A percentile compares a stretch with the other conserved stretches of the same genome.
These are phyloP conservation scores for Lentinula aciculospora DNA, from an alignment of 768 basidiomycete genomes.

Conservation along the genomic window DNA sequence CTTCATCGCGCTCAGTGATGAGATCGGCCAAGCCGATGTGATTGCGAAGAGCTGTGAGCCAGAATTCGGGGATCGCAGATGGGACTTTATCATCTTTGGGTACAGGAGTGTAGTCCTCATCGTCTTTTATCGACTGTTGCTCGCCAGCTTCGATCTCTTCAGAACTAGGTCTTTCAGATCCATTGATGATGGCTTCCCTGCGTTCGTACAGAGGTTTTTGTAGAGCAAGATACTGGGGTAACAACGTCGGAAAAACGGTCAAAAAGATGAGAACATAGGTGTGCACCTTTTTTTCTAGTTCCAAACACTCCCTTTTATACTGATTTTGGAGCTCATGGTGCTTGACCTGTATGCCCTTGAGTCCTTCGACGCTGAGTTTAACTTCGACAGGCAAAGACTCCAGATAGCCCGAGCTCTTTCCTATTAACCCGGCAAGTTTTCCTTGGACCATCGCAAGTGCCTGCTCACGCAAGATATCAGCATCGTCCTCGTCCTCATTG, in stretches of 20 bases:
- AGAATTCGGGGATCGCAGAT: constrained; percentile 85
- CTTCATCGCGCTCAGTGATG: constrained; percentile 90
- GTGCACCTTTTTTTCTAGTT: constrained; percentile 90
- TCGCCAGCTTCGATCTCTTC: constrained; percentile 86
- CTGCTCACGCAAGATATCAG: constrained; percentile 47
- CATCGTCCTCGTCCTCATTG: constrained; percentile 31
- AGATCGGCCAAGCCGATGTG: constrained; percentile 81
- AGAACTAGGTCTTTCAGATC: constrained; percentile 60
- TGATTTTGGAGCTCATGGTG: constrained; percentile 88
- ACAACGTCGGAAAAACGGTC: constrained; percentile 6
- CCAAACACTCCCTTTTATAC: constrained; percentile 92
- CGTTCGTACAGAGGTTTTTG: constrained; percentile 84
- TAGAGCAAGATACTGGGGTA: constrained; percentile 62
- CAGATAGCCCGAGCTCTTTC: constrained; percentile 92
- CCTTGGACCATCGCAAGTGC: constrained; percentile 87
- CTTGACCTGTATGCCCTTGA: constrained; percentile 92
- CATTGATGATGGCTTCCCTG: constrained; percentile 78
- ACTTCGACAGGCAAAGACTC: constrained; percentile 79
- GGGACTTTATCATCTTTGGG: constrained; percentile 39
- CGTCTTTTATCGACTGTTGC: constrained; percentile 66
- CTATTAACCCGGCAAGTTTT: constrained; percentile 78
- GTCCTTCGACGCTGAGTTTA: constrained; percentile 80
- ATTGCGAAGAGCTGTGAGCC: constrained; percentile 94
- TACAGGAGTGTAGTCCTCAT: constrained; percentile 62
- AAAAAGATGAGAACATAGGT: constrained; percentile 9